Base-by-base conservation (phyloP, 495 filamentous ascomycete genomes). In the Penicillium cinerascens region DNA sequence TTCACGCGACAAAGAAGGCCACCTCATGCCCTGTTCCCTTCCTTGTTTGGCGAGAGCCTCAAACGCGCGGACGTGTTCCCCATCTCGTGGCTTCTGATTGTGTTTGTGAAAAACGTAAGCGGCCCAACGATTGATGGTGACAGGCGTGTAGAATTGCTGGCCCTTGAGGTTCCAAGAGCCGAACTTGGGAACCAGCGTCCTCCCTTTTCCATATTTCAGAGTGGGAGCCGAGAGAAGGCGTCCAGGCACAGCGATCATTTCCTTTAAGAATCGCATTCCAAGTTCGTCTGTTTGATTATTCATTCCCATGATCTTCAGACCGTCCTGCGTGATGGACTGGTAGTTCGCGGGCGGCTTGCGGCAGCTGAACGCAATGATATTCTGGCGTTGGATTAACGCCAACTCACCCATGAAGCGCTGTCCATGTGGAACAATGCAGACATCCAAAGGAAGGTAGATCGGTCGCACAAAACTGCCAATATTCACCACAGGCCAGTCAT, bases 301-400 rank as follows among this genome's bases (percentile, higher is more conserved):
- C 0, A 87, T 69, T 22, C 77, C 72, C 38, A 82, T 65, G 16
- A 82, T 63, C 0, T 55, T 42, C 1, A 72, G 70, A 4, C 82
- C 87, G 8, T 77, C 64, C 0, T 60, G 68, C 0, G 74, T 69
- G 54, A 93, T 85, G 0, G 83, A 85, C 6, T 69, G 47, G 0
- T 81, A 86, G 55, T 92, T 92, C 22, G 72, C 65, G 1, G 68
- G 72, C 0, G 88, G 85, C 1, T 65, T 59, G 6, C 87, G 78
- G 46, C 81, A 85, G 5, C 88, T 83, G 59, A 89, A 86, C 2
- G 57, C 60, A 35, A 88, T 80, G 81, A 91, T 91, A 0, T 64
- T 41, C 0, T 73, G 65, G 0, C 82, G 83, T 56, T 88, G 85
- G 0, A 64, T 54, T 0, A 67, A 58, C 11, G 48, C 54, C 26